These are phyloP conservation scores for Microdochium bolleyi DNA, from an alignment of 2,329 filamentous ascomycete genomes.

Conservation along the genomic window DNA sequence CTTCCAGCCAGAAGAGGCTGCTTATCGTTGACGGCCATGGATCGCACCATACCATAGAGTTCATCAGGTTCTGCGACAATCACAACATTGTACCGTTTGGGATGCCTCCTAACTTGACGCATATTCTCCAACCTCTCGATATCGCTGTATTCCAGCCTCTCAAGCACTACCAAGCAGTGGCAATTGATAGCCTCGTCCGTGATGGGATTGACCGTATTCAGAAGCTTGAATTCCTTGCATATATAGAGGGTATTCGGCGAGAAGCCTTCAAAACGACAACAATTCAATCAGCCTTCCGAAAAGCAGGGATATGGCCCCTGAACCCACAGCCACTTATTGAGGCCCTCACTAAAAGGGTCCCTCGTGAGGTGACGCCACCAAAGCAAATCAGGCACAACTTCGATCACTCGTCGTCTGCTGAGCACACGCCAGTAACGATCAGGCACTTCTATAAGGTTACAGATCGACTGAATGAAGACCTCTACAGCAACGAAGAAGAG, in stretches of 20 bases:
- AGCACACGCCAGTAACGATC: not conserved
- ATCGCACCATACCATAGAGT: conserved; percentile 6
- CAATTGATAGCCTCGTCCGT: not conserved
- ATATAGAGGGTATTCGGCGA: conserved; percentile 1
- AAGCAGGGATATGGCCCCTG: conserved; percentile 3
- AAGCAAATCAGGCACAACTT: not conserved
- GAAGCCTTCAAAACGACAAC: conserved; percentile 1
- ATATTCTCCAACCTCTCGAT: conserved; percentile 3
- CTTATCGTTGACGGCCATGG: conserved; percentile 8
- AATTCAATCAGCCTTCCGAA: conserved; percentile 2
- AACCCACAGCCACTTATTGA: conserved; percentile 1
- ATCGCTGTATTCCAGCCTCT: conserved; percentile 3
- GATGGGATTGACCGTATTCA: conserved; percentile 1
- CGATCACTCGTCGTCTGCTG: not conserved
- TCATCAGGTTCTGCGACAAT: conserved; percentile 5
- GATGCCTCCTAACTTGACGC: conserved; percentile 2
- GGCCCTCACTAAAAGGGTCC: not conserved
- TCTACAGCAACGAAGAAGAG: not conserved
- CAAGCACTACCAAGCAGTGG: conserved; percentile 2
- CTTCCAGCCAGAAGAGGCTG: not conserved
- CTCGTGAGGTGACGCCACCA: not conserved
- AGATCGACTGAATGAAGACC: not conserved
- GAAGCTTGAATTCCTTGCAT: conserved; percentile 3
- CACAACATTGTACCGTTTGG: conserved; percentile 7
- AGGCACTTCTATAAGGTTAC: conserved; percentile 1